Conservation (phyloP, 306 rosid species). For the Bauhinia variegata region DNA sequence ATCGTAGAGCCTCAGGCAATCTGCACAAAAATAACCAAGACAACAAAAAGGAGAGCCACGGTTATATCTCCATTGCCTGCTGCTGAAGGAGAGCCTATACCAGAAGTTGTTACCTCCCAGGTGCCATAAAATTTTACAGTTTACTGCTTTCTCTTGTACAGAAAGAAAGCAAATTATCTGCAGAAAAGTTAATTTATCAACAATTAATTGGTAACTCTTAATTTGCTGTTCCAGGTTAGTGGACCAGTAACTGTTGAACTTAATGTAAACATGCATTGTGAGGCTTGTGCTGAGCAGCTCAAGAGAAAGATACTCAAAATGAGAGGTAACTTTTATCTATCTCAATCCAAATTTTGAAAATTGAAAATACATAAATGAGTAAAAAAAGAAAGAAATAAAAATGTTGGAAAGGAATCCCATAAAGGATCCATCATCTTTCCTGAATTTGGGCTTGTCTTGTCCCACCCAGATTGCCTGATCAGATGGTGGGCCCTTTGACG, state of each 20-base stretch:
- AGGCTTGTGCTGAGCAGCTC: constrained; percentile 91
- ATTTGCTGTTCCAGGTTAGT: constrained; percentile 57
- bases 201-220: neutral
- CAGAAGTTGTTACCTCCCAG: constrained; percentile 83
- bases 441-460: constrained; percentile 26
- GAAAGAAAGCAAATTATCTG: neutral
- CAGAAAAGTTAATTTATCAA: constrained; percentile 16
- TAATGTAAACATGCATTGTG: constrained; percentile 92
- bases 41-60: constrained; percentile 60
- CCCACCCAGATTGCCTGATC: constrained; percentile 36
- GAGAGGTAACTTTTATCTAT: constrained; percentile 67
- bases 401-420: constrained; percentile 18
- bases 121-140: constrained; percentile 36
- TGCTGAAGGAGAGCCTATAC: constrained; percentile 80
- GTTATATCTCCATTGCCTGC: constrained; percentile 78
- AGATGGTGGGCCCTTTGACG: constrained; percentile 36
- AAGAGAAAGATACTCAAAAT: constrained; percentile 86
- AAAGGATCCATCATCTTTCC: constrained; percentile 33
- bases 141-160: neutral
- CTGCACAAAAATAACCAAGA: constrained; percentile 65
- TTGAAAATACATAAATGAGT: constrained; percentile 11
- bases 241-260: constrained; percentile 79
- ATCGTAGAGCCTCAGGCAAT: constrained; percentile 79
- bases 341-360: constrained; percentile 3
- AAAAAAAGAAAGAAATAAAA: neutral